Evolutionary conservation across 2,329 filamentous ascomycete genomes (phyloP).

Genomic region (Hypocrella siamensis): DNA sequence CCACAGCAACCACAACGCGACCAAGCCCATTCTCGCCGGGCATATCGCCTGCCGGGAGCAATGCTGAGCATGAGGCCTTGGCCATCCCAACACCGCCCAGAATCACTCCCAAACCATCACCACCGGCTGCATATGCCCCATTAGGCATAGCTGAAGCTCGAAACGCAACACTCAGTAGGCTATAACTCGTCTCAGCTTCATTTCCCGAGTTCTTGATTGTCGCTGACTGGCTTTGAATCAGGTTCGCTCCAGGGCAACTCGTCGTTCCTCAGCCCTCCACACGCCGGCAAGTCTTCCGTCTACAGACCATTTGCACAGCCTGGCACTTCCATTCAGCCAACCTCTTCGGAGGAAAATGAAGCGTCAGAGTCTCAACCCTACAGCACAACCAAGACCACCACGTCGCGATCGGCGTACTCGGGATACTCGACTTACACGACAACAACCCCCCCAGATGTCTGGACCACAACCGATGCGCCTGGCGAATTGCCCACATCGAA

Average conservation of each 20-base stretch:
- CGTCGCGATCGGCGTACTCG: conserved; percentile 1
- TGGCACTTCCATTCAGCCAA: neutral
- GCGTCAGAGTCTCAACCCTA: neutral
- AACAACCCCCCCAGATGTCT: neutral
- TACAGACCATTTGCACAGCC: conserved; percentile 1
- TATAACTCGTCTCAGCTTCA: neutral
- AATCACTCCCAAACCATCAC: conserved; percentile 4
- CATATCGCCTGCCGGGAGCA: conserved; percentile 8
- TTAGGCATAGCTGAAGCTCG: conserved; percentile 5
- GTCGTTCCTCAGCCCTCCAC: conserved; percentile 2
- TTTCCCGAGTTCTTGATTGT: neutral
- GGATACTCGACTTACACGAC: conserved; percentile 1
- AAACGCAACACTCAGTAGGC: conserved; percentile 11
- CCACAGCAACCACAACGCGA: conserved; percentile 12
- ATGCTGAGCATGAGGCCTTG: neutral
- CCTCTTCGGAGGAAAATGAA: neutral
- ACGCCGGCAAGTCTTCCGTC: conserved; percentile 1
- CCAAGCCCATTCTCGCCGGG: conserved; percentile 10
- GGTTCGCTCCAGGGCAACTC: conserved; percentile 3
- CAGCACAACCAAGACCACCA: neutral
- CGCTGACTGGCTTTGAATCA: neutral
- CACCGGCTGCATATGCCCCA: conserved; percentile 6
- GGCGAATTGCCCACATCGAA: conserved; percentile 1
- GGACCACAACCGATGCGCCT: neutral
- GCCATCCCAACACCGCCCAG: neutral